Base-by-base conservation (phyloP, 1,139 yeast genomes). In the Pichia cactophila region DNA sequence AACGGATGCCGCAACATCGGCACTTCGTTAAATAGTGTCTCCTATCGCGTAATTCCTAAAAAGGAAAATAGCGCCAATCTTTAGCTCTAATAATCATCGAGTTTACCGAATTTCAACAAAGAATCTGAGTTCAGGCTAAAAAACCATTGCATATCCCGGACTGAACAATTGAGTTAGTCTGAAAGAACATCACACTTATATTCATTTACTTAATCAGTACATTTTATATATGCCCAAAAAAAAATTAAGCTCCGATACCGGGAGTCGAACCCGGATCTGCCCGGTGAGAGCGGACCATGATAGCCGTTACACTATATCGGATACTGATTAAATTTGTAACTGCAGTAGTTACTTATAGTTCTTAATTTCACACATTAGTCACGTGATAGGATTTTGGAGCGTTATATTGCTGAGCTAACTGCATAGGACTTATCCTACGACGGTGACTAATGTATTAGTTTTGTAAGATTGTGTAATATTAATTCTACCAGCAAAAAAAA, bases 261-360 rank as follows among this genome's bases (percentile, higher is more conserved):
- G 82, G 82, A 77, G 78, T 77, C 80, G 82, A 77, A 77, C 82
- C 82, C 81, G 79, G 81, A 79, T 77, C 70, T 77, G 80, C 81
- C 51, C 51, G 51, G 51, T 49, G 51, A 49, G 46, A 49, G 51
- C 51, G 51, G 51, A 49, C 51, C 51, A 42, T 49, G 51, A 49
- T 49, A 49, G 51, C 51, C 51, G 41, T 49, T 49, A 49, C 51
- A 49, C 51, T 73, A 77, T 71, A 77, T 75, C 81, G 81, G 81
- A 77, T 12, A 8, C 2, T 1, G n/a, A 16, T n/a, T 5, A 16
- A 35, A 9, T n/a, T n/a, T 6, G n/a, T 14, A 12, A 33, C 17
- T 12, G n/a, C n/a, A n/a, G n/a, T n/a, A n/a, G n/a, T n/a, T n/a
- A n/a, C n/a, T n/a, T n/a, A n/a, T n/a, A n/a, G n/a, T n/a, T n/a